Percentiles rank a stretch among this genome's conserved stretches.
Evolutionary conservation across 306 rosid genomes (phyloP).

Genomic region (Heteromeles arbutifolia): DNA sequence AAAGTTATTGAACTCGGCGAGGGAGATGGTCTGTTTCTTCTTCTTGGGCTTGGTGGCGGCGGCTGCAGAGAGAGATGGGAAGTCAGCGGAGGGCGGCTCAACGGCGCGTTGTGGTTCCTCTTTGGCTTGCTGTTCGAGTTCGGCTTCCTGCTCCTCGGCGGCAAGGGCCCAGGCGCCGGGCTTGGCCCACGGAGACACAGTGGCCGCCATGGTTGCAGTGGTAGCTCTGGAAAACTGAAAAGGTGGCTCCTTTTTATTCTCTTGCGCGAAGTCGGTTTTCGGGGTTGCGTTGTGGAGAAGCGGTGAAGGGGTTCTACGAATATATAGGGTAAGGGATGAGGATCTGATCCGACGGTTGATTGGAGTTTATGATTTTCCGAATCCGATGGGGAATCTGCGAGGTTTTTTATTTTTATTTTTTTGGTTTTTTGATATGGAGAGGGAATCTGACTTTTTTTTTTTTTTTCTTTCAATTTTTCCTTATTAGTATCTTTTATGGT

Average conservation of each 20-base stretch:
- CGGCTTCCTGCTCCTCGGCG: conserved; percentile 65
- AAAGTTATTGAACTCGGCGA: conserved; percentile 54
- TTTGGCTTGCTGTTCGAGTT: conserved; percentile 48
- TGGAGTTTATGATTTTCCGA: not conserved
- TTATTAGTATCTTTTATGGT: too few relatives aligned
- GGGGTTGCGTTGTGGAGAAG: conserved; percentile 26
- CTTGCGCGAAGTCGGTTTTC: not conserved
- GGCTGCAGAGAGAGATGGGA: conserved; percentile 82
- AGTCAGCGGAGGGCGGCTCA: conserved; percentile 41
- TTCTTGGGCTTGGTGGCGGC: conserved; percentile 70
- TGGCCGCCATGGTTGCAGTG: conserved; percentile 67
- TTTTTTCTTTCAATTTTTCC: too few relatives aligned
- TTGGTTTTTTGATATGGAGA: not conserved
- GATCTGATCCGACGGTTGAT: conserved; percentile 17
- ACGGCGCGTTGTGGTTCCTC: not conserved
- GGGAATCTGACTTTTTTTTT: not conserved
- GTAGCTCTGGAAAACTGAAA: not conserved
- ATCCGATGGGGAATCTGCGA: not conserved
- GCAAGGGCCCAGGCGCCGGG: conserved; percentile 99
- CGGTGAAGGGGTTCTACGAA: not conserved
- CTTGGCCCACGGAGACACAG: conserved; percentile 77
- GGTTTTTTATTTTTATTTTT: not conserved
- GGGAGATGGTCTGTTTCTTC: conserved; percentile 62
- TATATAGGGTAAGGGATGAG: not conserved
- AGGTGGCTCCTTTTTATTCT: not conserved